phyloP scores from a whole-genome alignment of 495 filamentous ascomycete genomes.

The Penicillium cosmopolitanum region DNA sequence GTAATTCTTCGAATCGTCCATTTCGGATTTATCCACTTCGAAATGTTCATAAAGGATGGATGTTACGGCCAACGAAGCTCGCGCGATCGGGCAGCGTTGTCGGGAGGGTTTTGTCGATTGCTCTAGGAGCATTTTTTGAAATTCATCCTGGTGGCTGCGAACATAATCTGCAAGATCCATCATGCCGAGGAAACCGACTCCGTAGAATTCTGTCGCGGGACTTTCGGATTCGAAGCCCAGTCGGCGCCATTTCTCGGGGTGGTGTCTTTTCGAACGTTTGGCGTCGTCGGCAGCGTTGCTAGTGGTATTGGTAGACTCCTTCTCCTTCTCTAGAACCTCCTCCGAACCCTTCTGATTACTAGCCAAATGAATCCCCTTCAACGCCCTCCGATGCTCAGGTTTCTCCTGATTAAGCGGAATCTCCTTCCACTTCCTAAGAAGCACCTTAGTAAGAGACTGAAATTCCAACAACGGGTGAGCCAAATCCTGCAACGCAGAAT shows the following conservation, averaged over 20 bases:
- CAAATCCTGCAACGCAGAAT: conserved; percentile 88
- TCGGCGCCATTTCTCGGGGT: conserved; percentile 92
- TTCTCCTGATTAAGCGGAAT: conserved; percentile 81
- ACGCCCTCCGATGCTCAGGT: conserved; percentile 83
- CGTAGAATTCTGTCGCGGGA: conserved; percentile 81
- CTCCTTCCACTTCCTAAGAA: conserved; percentile 89
- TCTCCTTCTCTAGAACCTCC: conserved; percentile 21
- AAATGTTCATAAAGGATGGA: conserved; percentile 93
- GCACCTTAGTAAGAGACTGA: conserved; percentile 86
- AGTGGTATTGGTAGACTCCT: conserved; percentile 27
- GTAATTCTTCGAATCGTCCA: conserved; percentile 79
- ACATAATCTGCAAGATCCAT: conserved; percentile 97
- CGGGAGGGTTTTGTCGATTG: conserved; percentile 73
- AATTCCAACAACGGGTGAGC: conserved; percentile 93
- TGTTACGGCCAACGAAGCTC: conserved; percentile 86
- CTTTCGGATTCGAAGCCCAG: conserved; percentile 91
- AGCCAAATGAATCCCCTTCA: conserved; percentile 82
- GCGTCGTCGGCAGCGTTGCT: conserved; percentile 44
- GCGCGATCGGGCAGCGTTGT: conserved; percentile 85
- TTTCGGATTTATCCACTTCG: conserved; percentile 84
- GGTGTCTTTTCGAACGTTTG: conserved; percentile 65
- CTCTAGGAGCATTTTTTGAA: conserved; percentile 88
- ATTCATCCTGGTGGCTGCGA: conserved; percentile 84
- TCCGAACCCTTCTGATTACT: conserved; percentile 67
- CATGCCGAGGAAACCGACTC: conserved; percentile 89